A percentile compares a stretch with the other conserved stretches of the same genome.
Conservation (phyloP, 148 eudicot species). For the Fagopyrum tataricum region DNA sequence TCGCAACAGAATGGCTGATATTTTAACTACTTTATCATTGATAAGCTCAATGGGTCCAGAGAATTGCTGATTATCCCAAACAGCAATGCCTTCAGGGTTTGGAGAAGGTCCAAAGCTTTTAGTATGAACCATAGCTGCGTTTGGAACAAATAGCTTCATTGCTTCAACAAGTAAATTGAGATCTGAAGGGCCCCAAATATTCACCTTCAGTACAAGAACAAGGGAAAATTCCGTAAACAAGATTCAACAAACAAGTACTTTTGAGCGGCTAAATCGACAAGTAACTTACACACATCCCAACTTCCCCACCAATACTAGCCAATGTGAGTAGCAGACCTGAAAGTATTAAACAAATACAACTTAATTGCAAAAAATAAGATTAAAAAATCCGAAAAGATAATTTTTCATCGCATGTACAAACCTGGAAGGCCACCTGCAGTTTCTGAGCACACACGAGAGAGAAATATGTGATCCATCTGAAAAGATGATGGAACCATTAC, state of each 20-base stretch:
- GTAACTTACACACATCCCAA: slow-evolving; percentile 63
- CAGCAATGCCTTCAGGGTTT: background rate
- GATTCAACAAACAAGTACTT: background rate
- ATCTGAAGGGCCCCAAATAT: slow-evolving; percentile 86
- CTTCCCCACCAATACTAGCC: slow-evolving; percentile 69
- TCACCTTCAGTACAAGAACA: slow-evolving; percentile 48
- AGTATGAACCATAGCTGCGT: slow-evolving; percentile 91
- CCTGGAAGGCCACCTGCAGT: slow-evolving; percentile 99
- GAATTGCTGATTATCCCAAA: slow-evolving; percentile 19
- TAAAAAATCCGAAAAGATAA: background rate
- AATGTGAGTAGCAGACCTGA: slow-evolving; percentile 84
- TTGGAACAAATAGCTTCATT: slow-evolving; percentile 85
- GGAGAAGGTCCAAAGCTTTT: slow-evolving; percentile 60
- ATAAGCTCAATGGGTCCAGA: slow-evolving; percentile 53
- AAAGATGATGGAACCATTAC: slow-evolving; percentile 14
- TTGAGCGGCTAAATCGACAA: background rate
- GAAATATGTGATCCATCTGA: slow-evolving; percentile 95
- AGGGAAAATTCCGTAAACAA: background rate
- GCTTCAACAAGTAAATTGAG: slow-evolving; percentile 61
- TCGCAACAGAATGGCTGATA: slow-evolving; percentile 76
- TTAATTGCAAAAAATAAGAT: background rate
- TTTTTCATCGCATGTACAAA: slow-evolving; percentile 16
- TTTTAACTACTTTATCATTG: slow-evolving; percentile 72
- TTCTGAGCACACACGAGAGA: slow-evolving; percentile 94
- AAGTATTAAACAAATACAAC: slow-evolving; percentile 9